Evolutionary conservation across 768 basidiomycete genomes (phyloP).

Genomic region (Russula lepida): DNA sequence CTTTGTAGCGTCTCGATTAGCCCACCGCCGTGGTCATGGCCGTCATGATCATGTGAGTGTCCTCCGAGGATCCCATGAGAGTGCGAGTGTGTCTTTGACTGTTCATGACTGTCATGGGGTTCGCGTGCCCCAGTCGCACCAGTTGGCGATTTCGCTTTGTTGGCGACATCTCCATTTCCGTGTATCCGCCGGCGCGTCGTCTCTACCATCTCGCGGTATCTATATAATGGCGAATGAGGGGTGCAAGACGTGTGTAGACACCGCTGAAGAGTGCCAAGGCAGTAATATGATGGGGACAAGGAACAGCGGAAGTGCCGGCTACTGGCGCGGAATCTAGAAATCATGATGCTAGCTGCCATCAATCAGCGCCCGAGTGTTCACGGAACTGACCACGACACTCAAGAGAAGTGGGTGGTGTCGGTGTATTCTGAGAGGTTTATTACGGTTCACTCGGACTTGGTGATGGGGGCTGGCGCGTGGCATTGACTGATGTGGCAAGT

Average conservation of each 20-base stretch:
- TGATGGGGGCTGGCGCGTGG: neutral
- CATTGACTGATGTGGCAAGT: neutral
- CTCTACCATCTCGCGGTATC: neutral
- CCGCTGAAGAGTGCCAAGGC: neutral
- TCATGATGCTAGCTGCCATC: neutral
- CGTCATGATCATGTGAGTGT: constrained; percentile 13
- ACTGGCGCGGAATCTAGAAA: neutral
- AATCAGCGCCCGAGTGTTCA: neutral
- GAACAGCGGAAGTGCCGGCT: neutral
- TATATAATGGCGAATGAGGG: neutral
- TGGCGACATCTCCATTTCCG: constrained; percentile 3
- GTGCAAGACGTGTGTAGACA: neutral
- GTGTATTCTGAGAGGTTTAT: neutral
- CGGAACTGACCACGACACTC: neutral
- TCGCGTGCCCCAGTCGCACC: neutral
- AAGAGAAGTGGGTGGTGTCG: neutral
- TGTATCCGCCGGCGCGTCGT: constrained; percentile 6
- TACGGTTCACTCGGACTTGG: neutral
- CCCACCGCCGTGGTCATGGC: constrained; percentile 11
- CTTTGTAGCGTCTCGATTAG: constrained; percentile 18
- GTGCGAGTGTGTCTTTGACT: constrained; percentile 6
- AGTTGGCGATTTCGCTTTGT: neutral
- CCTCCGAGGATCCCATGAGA: constrained; percentile 18
- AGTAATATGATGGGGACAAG: neutral
- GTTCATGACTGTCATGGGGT: neutral